phyloP scores from a whole-genome alignment of 805 yeast species.

The Candida montana region DNA sequence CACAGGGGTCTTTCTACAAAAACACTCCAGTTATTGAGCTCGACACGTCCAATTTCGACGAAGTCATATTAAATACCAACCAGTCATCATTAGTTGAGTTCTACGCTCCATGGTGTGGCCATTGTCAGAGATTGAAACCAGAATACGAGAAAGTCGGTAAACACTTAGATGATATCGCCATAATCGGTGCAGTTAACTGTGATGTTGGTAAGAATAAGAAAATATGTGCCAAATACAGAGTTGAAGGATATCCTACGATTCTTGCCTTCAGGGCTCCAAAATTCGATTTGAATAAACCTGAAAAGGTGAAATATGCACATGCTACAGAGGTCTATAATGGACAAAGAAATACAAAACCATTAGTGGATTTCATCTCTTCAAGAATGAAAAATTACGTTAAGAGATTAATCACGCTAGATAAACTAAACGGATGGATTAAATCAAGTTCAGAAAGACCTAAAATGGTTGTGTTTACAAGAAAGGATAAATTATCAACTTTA shows the following conservation, averaged over 20 bases:
- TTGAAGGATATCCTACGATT: slow-evolving; percentile 83
- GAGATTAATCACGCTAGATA: slow-evolving; percentile 35
- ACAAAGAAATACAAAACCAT: slow-evolving; percentile 49
- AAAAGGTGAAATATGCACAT: slow-evolving; percentile 30
- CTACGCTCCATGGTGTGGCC: slow-evolving; percentile 98
- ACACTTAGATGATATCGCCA: slow-evolving; percentile 46
- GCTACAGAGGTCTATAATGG: slow-evolving; percentile 57
- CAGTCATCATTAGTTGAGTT: slow-evolving; percentile 82
- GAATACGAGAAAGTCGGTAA: slow-evolving; percentile 61
- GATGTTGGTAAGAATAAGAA: slow-evolving; percentile 62
- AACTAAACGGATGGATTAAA: slow-evolving; percentile 25
- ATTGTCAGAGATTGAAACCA: slow-evolving; percentile 70
- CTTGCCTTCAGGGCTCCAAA: slow-evolving; percentile 82
- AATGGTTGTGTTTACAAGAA: slow-evolving; percentile 49
- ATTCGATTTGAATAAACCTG: slow-evolving; percentile 25
- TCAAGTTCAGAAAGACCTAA: slow-evolving; percentile 26
- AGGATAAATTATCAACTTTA: slow-evolving; percentile 45
- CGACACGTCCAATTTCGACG: slow-evolving; percentile 52
- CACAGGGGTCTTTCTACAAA: slow-evolving; percentile 5
- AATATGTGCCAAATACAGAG: slow-evolving; percentile 58
- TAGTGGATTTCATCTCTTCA: slow-evolving; percentile 49
- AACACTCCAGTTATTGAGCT: slow-evolving; percentile 46
- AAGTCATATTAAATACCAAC: slow-evolving; percentile 61
- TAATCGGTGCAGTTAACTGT: slow-evolving; percentile 84
- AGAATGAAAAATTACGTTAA: slow-evolving; percentile 64